Evolutionary conservation across 345 rosid species (phyloP).

Genomic region (Populus nigra): DNA sequence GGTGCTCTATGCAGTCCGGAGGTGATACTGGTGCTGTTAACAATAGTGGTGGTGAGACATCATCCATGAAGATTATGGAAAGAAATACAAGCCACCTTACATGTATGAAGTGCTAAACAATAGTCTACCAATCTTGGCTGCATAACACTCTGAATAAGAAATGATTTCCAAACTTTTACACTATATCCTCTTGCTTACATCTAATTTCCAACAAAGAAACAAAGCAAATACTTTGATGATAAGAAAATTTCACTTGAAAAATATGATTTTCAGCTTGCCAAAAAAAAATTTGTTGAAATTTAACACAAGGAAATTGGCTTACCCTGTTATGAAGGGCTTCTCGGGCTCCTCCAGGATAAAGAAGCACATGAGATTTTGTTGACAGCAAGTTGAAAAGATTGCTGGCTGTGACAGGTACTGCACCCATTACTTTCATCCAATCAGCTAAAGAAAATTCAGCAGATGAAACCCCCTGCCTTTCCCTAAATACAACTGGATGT

Average conservation of each 20-base stretch:
- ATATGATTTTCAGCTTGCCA: neutral
- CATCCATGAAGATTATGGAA: neutral
- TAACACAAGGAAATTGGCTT: constrained; percentile 9
- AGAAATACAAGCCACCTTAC: neutral
- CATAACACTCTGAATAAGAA: neutral
- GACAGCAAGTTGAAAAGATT: constrained; percentile 66
- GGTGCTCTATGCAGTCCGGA: neutral
- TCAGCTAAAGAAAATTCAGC: constrained; percentile 38
- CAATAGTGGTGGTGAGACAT: neutral
- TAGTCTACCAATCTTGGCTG: neutral
- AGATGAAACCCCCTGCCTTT: constrained; percentile 8
- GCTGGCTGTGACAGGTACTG: constrained; percentile 58
- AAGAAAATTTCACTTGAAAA: neutral
- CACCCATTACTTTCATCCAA: constrained; percentile 70
- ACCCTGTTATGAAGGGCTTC: constrained; percentile 88
- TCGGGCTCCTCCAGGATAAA: constrained; percentile 81
- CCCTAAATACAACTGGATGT: constrained; percentile 51
- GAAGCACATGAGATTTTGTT: constrained; percentile 63
- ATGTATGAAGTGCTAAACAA: neutral
- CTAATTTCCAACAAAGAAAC: neutral
- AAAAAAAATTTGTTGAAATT: neutral
- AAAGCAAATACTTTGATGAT: neutral
- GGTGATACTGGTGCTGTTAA: neutral
- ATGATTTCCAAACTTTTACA: neutral
- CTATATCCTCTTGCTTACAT: neutral